Evolutionary conservation across 208 protist genomes (phyloP).

Genomic region (Trypanosoma brucei): DNA sequence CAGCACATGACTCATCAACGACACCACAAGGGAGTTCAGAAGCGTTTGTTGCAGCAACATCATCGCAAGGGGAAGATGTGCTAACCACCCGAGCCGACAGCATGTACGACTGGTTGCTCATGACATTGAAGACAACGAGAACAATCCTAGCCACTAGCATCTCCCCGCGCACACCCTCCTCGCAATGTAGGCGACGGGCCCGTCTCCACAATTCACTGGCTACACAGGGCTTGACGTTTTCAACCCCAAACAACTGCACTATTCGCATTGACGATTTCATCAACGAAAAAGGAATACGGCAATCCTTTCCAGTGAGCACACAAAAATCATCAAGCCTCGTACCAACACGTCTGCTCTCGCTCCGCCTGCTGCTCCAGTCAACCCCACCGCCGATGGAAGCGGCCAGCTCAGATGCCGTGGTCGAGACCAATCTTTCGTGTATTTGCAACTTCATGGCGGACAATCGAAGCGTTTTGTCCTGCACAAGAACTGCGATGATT

Average conservation of each 20-base stretch:
- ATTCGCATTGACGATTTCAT: conserved; percentile 78
- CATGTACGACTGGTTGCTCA: conserved; percentile 41
- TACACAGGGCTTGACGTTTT: conserved; percentile 29
- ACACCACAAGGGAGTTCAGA: not conserved
- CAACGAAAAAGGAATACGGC: conserved; percentile 52
- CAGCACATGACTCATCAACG: not conserved
- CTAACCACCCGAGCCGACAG: conserved; percentile 24
- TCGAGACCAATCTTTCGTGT: conserved; percentile 7
- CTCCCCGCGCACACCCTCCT: conserved; percentile 6
- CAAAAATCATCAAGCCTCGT: conserved; percentile 20
- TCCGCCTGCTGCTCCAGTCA: not conserved
- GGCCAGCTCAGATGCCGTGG: not conserved
- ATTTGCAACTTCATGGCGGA: conserved; percentile 39
- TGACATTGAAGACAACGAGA: conserved; percentile 53
- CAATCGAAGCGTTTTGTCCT: conserved; percentile 75
- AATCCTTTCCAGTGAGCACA: conserved; percentile 33
- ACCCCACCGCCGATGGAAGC: not conserved
- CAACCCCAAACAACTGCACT: conserved; percentile 68
- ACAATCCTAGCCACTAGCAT: conserved; percentile 36
- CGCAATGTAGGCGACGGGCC: conserved; percentile 21
- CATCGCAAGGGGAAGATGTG: conserved; percentile 7
- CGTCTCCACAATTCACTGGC: conserved; percentile 10
- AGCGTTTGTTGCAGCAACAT: not conserved
- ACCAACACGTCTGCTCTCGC: not conserved
- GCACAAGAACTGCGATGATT: conserved; percentile 48